Percentiles rank a stretch among this genome's conserved stretches.
Conservation (phyloP, 176 grass and related monocot genomes). For the Oryza meyeriana region DNA sequence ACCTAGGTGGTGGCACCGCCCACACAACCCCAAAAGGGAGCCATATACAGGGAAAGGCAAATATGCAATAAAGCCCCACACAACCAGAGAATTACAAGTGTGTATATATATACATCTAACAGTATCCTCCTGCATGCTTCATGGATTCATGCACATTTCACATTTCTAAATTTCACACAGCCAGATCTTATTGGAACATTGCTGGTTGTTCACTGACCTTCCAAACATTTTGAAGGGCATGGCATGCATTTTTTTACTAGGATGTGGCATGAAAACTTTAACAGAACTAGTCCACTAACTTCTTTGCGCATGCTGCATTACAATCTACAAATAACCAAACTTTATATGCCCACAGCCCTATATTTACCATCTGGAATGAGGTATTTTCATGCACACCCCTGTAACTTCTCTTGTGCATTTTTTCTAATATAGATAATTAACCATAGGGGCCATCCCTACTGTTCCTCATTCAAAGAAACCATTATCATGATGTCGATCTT, state of each 20-base stretch:
- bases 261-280: neutral
- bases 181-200: constrained; percentile 18
- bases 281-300: constrained; percentile 1
- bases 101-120: too few species aligned
- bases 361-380: constrained; percentile 3
- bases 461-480: neutral
- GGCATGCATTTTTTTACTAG: neutral
- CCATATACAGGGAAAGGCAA: too few species aligned
- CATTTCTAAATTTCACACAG: neutral
- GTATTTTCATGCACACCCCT: neutral
- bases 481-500: neutral
- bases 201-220: constrained; percentile 14
- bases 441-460: neutral
- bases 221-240: neutral
- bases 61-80: too few species aligned
- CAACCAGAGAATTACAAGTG: too few species aligned
- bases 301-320: neutral
- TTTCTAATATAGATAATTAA: neutral
- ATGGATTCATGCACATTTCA: constrained; percentile 20
- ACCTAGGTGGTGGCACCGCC: too few species aligned
- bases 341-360: neutral
- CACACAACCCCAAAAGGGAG: too few species aligned
- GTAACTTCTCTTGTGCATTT: neutral
- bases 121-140: constrained; percentile 10
- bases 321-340: neutral